Percentiles rank a stretch among this genome's conserved stretches.
These are phyloP conservation scores for Yarrowia osloensis DNA, from an alignment of 805 yeast genomes.

Conservation along the genomic window DNA sequence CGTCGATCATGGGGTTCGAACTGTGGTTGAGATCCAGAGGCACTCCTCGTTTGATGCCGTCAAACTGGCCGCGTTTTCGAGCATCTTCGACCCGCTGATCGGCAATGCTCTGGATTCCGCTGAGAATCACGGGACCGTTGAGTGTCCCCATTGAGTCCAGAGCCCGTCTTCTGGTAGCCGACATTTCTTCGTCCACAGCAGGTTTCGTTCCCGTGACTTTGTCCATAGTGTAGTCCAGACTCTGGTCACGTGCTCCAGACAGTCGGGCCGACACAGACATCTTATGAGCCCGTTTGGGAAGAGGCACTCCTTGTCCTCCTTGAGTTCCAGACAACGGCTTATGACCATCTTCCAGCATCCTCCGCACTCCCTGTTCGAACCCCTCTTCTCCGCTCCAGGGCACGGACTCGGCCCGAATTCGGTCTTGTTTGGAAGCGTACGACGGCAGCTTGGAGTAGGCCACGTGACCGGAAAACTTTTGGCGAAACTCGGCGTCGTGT, in stretches of 20 bases:
- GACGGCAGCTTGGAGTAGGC: constrained; percentile 49
- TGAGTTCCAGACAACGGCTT: constrained; percentile 44
- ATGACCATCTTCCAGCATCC: constrained; percentile 59
- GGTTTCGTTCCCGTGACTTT: constrained; percentile 43
- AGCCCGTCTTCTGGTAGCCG: constrained; percentile 59
- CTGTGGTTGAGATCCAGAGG: constrained; percentile 48
- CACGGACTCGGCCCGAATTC: constrained; percentile 51
- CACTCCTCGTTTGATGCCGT: constrained; percentile 63
- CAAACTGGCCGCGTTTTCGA: constrained; percentile 66
- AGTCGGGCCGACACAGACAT: background rate
- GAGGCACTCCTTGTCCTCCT: background rate
- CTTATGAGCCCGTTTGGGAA: background rate
- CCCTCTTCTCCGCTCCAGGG: constrained; percentile 66
- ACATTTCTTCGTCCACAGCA: constrained; percentile 46
- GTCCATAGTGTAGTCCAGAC: constrained; percentile 62
- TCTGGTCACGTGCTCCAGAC: constrained; percentile 61
- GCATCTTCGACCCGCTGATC: constrained; percentile 77
- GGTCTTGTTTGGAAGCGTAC: constrained; percentile 49
- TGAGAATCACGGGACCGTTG: constrained; percentile 42
- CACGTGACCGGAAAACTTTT: constrained; percentile 47
- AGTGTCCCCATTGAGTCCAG: constrained; percentile 53
- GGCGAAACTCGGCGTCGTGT: constrained; percentile 44
- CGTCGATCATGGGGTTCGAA: constrained; percentile 60
- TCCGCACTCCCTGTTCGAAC: constrained; percentile 48
- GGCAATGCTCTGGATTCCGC: constrained; percentile 65